Evolutionary conservation across 1,284 basidiomycete species (phyloP).

Genomic region (Trametes hirsuta): DNA sequence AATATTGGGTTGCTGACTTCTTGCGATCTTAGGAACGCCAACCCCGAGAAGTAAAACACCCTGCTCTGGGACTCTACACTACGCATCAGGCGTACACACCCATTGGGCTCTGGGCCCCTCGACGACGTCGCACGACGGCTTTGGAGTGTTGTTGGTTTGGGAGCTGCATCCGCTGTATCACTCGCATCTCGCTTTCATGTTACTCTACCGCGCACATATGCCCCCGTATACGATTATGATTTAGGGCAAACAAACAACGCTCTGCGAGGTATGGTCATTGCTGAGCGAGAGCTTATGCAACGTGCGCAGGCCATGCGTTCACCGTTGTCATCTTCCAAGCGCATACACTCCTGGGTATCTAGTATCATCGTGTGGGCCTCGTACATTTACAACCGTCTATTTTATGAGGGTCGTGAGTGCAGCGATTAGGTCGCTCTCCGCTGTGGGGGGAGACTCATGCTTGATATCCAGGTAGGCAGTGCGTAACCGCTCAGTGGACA

Average conservation of each 20-base stretch:
- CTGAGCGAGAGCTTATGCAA: neutral
- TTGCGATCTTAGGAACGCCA: conserved; percentile 67
- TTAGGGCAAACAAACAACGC: conserved; percentile 14
- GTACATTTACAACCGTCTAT: conserved; percentile 6
- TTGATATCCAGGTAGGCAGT: conserved; percentile 49
- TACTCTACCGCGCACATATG: conserved; percentile 29
- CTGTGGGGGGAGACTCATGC: conserved; percentile 32
- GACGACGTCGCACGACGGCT: conserved; percentile 18
- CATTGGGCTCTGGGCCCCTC: conserved; percentile 13
- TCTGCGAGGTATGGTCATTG: neutral
- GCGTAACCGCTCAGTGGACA: conserved; percentile 73
- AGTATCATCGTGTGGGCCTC: neutral
- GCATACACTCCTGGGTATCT: conserved; percentile 14
- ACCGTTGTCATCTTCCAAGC: neutral
- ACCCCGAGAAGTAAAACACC: conserved; percentile 74
- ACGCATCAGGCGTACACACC: conserved; percentile 27
- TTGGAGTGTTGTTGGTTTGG: conserved; percentile 24
- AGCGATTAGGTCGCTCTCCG: conserved; percentile 29
- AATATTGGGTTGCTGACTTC: conserved; percentile 32
- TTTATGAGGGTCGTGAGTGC: conserved; percentile 32
- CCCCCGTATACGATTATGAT: conserved; percentile 30
- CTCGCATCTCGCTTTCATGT: conserved; percentile 27
- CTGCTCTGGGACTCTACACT: conserved; percentile 12
- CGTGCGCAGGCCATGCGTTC: neutral
- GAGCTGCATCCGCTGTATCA: conserved; percentile 30